Evolutionary conservation across 352 stramenopile species (phyloP).

Genomic region (Pythium aquatile): DNA sequence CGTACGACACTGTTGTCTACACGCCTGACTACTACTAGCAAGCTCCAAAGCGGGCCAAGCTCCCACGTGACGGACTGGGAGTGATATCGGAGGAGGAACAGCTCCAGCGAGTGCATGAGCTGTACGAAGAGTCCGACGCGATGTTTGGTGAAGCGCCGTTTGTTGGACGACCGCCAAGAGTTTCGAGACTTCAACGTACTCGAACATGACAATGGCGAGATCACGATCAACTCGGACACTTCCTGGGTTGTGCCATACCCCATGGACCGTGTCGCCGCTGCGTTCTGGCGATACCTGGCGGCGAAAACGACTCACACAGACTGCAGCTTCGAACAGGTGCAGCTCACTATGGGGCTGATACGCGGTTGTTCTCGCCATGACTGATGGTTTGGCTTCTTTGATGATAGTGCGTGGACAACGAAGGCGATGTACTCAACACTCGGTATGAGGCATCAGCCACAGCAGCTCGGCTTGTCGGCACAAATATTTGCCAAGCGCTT

Average conservation of each 20-base stretch:
- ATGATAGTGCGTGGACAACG: background rate
- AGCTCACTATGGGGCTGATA: background rate
- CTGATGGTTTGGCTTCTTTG: too few relatives aligned
- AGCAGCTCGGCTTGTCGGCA: background rate
- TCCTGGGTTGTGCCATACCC: constrained; percentile 25
- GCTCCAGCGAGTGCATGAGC: constrained; percentile 8
- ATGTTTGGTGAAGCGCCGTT: constrained; percentile 5
- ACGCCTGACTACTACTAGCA: too few relatives aligned
- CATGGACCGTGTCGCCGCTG: background rate
- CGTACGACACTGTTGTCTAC: too few relatives aligned
- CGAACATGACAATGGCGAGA: constrained; percentile 17
- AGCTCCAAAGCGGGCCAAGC: constrained; percentile 15
- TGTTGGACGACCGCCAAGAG: constrained; percentile 1
- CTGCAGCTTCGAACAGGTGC: background rate
- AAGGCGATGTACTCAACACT: background rate
- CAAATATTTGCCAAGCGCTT: background rate
- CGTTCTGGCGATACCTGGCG: constrained; percentile 1
- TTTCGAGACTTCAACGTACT: constrained; percentile 19
- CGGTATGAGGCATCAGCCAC: background rate
- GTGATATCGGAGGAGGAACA: constrained; percentile 8
- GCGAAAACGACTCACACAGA: background rate
- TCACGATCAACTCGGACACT: constrained; percentile 21
- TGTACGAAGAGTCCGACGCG: constrained; percentile 8
- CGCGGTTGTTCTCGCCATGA: too few relatives aligned
- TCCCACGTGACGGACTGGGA: background rate